These are phyloP conservation scores for Xylariaceae sp. DNA, from an alignment of 2,329 filamentous ascomycete species.

Conservation along the genomic window DNA sequence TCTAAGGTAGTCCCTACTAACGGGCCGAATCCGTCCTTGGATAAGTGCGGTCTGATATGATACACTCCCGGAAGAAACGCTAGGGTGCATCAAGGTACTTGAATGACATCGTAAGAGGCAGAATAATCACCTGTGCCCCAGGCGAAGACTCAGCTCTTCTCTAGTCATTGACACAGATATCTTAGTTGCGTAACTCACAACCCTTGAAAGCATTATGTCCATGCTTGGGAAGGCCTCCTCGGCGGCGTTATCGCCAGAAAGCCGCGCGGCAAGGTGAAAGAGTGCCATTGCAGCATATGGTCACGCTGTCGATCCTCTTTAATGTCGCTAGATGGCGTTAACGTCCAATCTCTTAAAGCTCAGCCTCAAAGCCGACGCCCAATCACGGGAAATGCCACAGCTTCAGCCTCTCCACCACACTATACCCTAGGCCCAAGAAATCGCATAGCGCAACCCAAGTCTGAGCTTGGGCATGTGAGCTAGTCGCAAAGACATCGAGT, in stretches of 20 bases:
- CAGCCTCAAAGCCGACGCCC: not conserved
- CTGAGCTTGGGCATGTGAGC: constrained; percentile 32
- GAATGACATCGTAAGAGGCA: too few species aligned
- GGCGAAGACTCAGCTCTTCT: not conserved
- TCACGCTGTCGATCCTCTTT: not conserved
- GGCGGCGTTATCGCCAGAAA: not conserved
- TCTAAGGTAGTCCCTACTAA: too few species aligned
- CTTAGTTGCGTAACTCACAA: too few species aligned
- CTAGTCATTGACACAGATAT: not conserved
- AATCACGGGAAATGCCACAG: constrained; percentile 36
- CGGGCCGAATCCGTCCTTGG: too few species aligned
- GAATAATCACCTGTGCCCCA: not conserved
- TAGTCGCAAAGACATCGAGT: constrained; percentile 31
- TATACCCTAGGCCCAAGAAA: constrained; percentile 39
- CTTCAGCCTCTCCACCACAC: constrained; percentile 36
- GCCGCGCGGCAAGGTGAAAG: not conserved
- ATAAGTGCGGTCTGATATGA: too few species aligned
- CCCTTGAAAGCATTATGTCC: not conserved
- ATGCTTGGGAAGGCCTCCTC: not conserved
- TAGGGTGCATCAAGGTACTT: too few species aligned
- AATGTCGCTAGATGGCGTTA: not conserved
- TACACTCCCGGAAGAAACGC: too few species aligned
- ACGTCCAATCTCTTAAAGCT: not conserved
- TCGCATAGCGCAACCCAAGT: constrained; percentile 38
- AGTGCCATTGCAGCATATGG: not conserved